Evolutionary conservation across 2,329 filamentous ascomycete genomes (phyloP), one percentile per base, ranked within the genome.

Genomic region (Chrysosphaeria jannelii): DNA sequence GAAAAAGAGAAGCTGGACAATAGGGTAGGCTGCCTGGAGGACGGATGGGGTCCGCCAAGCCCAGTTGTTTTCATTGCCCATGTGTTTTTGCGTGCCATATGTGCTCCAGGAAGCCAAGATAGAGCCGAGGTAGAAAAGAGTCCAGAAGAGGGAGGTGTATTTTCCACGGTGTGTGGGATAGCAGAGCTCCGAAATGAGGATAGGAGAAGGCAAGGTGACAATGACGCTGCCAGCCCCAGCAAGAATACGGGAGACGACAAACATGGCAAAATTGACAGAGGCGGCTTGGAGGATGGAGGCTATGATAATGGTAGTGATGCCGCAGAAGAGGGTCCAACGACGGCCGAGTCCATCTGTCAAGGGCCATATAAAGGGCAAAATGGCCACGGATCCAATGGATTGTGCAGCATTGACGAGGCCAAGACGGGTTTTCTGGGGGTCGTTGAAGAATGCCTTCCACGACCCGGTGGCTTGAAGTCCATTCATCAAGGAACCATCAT

Each of bases 401-500:
- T 51, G 46, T 33, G 49, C 48, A 18, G 43, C 44, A 13, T 42
- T 40, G 19, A 50, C 37, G 13, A 50, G 37, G 22, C 48, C 47
- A 14, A 49, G 41, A 16, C 39, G 37, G 1, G 43, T 34, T 6
- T 39, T 35, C 25, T 23, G 29, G 9, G 37, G 40, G 22, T 37
- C 19, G 23, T 39, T 20, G 33, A 45, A 45, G 23, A 31, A 33
- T 35, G 23, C 5, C 22, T 9, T 20, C 6, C 9, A 19, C 7
- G 7, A 7, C 10, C 32, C 39, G 32, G 23, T 40, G 31, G 47
- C 47, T 27, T 59, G 55, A 13, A 64, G 43, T 0, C 52, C 54
- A 28, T 60, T 59, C 38, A 59, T 42, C 40, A 60, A 52, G 3
- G 50, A 55, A 3, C 47, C 46, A 27, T 55, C 50, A 24, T 51